A percentile compares a stretch with the other conserved stretches of the same genome.
These are phyloP conservation scores for Trichoderma sp. DNA, from an alignment of 2,329 filamentous ascomycete genomes.

Conservation along the genomic window DNA sequence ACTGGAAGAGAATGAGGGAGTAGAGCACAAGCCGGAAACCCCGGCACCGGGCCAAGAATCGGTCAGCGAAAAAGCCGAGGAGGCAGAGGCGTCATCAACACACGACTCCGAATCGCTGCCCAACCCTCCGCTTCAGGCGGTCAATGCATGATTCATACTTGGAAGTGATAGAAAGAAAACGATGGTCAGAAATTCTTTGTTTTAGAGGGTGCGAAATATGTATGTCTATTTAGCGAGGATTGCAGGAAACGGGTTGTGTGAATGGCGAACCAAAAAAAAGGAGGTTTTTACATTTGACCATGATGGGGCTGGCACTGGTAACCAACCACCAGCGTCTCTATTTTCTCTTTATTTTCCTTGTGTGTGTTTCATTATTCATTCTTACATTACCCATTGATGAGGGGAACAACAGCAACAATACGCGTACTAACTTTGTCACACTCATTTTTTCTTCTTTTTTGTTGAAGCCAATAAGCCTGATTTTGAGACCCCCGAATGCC, in stretches of 20 bases:
- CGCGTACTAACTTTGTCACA: neutral
- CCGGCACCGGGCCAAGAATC: neutral
- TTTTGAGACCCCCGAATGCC: neutral
- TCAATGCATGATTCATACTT: constrained; percentile 31
- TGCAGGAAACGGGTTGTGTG: constrained; percentile 14
- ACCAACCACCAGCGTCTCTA: neutral
- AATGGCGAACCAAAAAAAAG: neutral
- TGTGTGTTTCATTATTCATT: neutral
- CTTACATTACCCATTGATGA: neutral
- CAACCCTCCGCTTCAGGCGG: constrained; percentile 32
- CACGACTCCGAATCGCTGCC: constrained; percentile 31
- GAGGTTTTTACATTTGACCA: constrained; percentile 5
- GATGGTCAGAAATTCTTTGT: constrained; percentile 17
- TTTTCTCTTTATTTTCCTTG: neutral
- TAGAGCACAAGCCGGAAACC: constrained; percentile 30
- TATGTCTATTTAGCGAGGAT: constrained; percentile 29
- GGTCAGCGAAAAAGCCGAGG: constrained; percentile 28
- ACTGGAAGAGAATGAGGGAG: constrained; percentile 7
- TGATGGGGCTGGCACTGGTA: constrained; percentile 1
- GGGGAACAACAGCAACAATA: neutral
- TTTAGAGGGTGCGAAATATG: constrained; percentile 23
- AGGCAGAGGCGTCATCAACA: constrained; percentile 30
- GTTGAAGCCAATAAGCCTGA: neutral
- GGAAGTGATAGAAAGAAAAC: constrained; percentile 11
- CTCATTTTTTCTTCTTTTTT: neutral